A percentile compares a stretch with the other conserved stretches of the same genome.
Evolutionary conservation across 352 stramenopile genomes (phyloP).

Genomic region (Phytophthora pseudosyringae): DNA sequence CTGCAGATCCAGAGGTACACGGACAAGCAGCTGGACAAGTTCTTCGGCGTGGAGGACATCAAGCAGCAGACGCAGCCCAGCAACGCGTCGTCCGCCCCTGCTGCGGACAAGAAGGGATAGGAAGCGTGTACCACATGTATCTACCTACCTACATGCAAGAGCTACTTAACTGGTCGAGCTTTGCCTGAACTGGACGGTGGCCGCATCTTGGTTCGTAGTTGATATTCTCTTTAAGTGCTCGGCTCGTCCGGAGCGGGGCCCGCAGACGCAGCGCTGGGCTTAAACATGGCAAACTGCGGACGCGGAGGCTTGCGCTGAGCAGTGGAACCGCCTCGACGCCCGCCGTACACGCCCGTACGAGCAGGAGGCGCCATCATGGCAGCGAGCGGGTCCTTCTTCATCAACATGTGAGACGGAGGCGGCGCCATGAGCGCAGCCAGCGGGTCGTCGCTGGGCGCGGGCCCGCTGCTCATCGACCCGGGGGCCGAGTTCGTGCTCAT

Average conservation of each 20-base stretch:
- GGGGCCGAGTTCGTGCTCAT: conserved; percentile 65
- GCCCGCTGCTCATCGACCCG: conserved; percentile 60
- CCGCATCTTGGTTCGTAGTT: conserved; percentile 3
- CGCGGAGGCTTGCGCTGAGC: conserved; percentile 62
- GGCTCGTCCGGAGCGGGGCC: conserved; percentile 27
- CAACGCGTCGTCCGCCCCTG: conserved; percentile 12
- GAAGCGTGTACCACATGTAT: conserved; percentile 35
- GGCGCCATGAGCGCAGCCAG: conserved; percentile 84
- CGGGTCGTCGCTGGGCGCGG: conserved; percentile 57
- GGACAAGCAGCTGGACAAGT: conserved; percentile 85
- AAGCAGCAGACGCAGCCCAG: conserved; percentile 35
- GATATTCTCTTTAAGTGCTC: conserved; percentile 25
- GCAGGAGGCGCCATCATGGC: conserved; percentile 87
- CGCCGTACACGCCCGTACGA: conserved; percentile 45
- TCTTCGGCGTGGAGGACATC: conserved; percentile 86
- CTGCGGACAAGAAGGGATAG: conserved; percentile 31
- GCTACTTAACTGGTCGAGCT: conserved; percentile 23
- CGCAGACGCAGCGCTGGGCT: conserved; percentile 49
- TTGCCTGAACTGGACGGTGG: conserved; percentile 8
- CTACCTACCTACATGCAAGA: conserved; percentile 32
- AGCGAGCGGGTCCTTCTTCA: conserved; percentile 85
- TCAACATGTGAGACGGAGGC: conserved; percentile 67
- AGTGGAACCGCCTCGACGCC: conserved; percentile 34
- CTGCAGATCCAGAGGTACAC: conserved; percentile 73
- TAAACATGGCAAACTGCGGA: conserved; percentile 90